These are phyloP conservation scores for Creolimax fragrantissima DNA, from an alignment of 78 protist genomes.

Conservation along the genomic window DNA sequence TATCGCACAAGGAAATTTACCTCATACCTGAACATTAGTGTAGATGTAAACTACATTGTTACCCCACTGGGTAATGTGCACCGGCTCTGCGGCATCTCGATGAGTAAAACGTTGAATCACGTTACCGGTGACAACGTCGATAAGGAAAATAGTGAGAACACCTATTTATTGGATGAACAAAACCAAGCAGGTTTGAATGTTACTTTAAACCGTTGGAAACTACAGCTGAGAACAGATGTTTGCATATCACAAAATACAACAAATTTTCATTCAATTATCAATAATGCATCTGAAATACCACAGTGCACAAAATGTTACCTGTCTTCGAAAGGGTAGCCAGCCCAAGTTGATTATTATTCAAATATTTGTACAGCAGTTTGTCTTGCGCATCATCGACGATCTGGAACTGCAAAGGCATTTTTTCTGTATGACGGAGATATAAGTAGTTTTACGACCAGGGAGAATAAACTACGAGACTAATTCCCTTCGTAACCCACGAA, in stretches of 20 bases:
- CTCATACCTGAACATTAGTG: neutral
- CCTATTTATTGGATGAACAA: too few relatives aligned
- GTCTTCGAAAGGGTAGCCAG: neutral
- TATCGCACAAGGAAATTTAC: too few relatives aligned
- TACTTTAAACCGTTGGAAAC: too few relatives aligned
- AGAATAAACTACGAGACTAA: too few relatives aligned
- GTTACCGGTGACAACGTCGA: neutral
- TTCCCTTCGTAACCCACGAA: too few relatives aligned
- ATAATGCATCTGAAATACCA: too few relatives aligned
- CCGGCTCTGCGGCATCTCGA: neutral
- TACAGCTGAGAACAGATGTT: too few relatives aligned
- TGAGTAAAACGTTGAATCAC: neutral
- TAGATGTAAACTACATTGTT: neutral
- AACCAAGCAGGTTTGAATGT: too few relatives aligned
- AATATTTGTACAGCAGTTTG: neutral
- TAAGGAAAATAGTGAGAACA: neutral
- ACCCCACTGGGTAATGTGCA: neutral
- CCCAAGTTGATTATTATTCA: neutral
- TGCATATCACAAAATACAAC: too few relatives aligned
- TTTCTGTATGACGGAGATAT: too few relatives aligned
- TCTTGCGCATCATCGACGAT: neutral
- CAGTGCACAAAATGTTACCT: neutral
- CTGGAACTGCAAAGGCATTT: neutral
- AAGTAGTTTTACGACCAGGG: too few relatives aligned
- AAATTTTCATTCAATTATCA: too few relatives aligned